Base-by-base conservation (phyloP, 139 green algal genomes). In the Coelastrella sp. region DNA sequence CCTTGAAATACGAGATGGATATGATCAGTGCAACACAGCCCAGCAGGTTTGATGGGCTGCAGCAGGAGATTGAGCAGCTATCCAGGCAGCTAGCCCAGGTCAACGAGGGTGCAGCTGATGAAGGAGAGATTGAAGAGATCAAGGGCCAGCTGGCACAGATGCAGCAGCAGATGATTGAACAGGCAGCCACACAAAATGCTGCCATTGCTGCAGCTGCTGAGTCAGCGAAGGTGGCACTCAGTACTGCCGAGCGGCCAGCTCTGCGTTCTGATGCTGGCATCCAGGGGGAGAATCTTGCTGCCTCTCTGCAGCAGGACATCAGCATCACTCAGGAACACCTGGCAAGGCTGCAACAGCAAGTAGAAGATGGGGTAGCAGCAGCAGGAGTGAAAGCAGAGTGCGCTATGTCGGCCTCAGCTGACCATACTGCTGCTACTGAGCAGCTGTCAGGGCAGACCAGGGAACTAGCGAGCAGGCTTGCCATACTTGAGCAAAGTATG, bases 41-140 rank as follows among this genome's bases (percentile, higher is more conserved):
- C 24, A 24, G 25, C 17, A 70, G 35, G 63, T 35, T 63, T 49
- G 82, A 78, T 22, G 68, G n/a, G 7, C 25, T 90, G 59, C 85
- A 90, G 59, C 24, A 25, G 17, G 85, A 90, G 85, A 90, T 90
- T 66, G 63, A 90, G 85, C 85, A 90, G 85, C 24, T 90, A n/a
- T 90, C 85, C 8, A 24, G 22, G 85, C 85, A 90, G 58, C 59
- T 90, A 10, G 56, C 85, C 20, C 12, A 76, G 24, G 73, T 90
- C 20, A 90, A 90, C 60, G 85, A 73, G 11, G 17, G 59, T 84
- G 85, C 85, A 61, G 85, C 74, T 24, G 73, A 90, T 63, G 85
- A 90, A 63, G 10, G 20, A 15, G 85, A 90, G 57, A 10, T 90
- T 35, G 58, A 84, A 17, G 73, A 84, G n/a, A 4, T 90, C 49